Percentiles rank a stretch among this genome's conserved stretches.
phyloP scores from a whole-genome alignment of 2,329 filamentous ascomycete species.

The Pseudocercospora fuligena region DNA sequence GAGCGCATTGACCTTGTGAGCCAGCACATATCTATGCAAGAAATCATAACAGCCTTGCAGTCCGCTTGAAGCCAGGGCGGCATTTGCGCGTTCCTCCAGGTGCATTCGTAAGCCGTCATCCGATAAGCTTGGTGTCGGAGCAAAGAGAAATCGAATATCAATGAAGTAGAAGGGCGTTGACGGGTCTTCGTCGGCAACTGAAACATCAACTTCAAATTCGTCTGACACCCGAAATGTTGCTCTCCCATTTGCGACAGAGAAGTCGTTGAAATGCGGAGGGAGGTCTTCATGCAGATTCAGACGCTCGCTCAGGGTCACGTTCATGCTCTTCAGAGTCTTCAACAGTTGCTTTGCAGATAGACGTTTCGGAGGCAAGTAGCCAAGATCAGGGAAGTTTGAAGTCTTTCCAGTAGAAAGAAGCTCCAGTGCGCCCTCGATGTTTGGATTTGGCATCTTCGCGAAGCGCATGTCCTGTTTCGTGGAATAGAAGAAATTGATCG shows the following conservation, averaged over 20 bases:
- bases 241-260: slow-evolving; percentile 80
- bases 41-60: slow-evolving; percentile 82
- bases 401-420: slow-evolving; percentile 79
- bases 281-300: slow-evolving; percentile 85
- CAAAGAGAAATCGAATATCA: slow-evolving; percentile 84
- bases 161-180: slow-evolving; percentile 91
- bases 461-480: slow-evolving; percentile 74
- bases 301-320: slow-evolving; percentile 80
- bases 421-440: slow-evolving; percentile 86
- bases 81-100: slow-evolving; percentile 75
- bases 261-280: slow-evolving; percentile 77
- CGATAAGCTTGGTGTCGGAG: slow-evolving; percentile 67
- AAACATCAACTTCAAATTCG: slow-evolving; percentile 93
- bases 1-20: slow-evolving; percentile 85
- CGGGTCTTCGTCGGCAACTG: slow-evolving; percentile 83
- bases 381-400: slow-evolving; percentile 78
- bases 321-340: slow-evolving; percentile 77
- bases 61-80: slow-evolving; percentile 70
- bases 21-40: slow-evolving; percentile 84
- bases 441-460: slow-evolving; percentile 83
- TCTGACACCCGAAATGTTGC: slow-evolving; percentile 82
- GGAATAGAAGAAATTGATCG: slow-evolving; percentile 44
- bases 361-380: slow-evolving; percentile 75
- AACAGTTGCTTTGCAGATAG: slow-evolving; percentile 74
- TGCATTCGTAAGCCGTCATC: slow-evolving; percentile 65